These are phyloP conservation scores for Ceratocystis lukuohia DNA, from an alignment of 2,329 filamentous ascomycete genomes.

Conservation along the genomic window DNA sequence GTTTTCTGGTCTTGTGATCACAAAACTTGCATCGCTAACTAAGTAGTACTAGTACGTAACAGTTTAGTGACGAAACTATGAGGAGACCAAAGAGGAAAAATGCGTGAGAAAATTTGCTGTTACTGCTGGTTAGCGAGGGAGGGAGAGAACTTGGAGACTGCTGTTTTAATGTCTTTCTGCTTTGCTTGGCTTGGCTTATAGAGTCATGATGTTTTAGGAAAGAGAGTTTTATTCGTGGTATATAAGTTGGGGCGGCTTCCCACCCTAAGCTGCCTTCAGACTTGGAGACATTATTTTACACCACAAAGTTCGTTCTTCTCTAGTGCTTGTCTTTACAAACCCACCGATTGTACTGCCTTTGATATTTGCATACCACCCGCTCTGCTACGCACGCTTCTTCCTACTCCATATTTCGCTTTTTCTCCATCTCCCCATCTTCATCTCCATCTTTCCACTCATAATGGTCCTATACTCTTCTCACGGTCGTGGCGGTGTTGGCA, in stretches of 20 bases:
- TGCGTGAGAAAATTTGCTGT: conserved; percentile 1
- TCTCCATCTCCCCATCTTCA: background rate
- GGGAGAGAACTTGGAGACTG: background rate
- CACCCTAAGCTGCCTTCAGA: background rate
- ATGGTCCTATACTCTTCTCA: conserved; percentile 39
- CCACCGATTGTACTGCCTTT: background rate
- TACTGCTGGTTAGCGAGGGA: background rate
- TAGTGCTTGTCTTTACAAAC: background rate
- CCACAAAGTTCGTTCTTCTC: background rate
- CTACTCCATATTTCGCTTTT: background rate
- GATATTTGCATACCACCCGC: background rate
- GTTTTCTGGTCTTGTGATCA: conserved; percentile 7
- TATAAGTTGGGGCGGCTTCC: conserved; percentile 5
- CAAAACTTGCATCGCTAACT: background rate
- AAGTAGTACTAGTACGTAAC: conserved; percentile 7
- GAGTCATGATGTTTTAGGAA: conserved; percentile 5
- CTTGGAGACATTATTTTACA: background rate
- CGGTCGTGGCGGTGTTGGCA: conserved; percentile 67
- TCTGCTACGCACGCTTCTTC: background rate
- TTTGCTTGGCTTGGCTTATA: background rate
- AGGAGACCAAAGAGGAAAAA: background rate
- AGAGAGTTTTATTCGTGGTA: background rate
- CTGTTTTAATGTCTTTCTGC: background rate
- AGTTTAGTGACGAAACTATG: conserved; percentile 1
- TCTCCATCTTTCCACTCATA: background rate